Evolutionary conservation across 2,329 filamentous ascomycete genomes (phyloP).

Genomic region (Hypocreales sp.): DNA sequence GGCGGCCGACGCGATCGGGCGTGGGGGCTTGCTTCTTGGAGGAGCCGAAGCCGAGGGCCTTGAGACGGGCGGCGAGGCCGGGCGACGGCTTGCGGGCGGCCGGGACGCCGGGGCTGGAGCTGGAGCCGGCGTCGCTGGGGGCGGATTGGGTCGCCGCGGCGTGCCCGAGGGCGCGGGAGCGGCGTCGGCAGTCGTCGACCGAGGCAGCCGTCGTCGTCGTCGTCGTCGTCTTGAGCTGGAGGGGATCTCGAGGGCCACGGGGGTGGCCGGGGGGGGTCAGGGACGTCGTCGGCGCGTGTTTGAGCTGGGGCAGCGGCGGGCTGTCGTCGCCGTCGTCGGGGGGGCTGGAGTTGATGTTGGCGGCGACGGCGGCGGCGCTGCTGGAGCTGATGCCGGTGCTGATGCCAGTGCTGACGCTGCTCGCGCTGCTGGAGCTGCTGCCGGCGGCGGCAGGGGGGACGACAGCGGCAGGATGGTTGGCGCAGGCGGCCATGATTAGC

Average conservation of each 20-base stretch:
- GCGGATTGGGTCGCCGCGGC: neutral
- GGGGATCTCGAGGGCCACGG: no score
- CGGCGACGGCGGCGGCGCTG: neutral
- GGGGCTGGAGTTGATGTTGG: slow-evolving; percentile 6
- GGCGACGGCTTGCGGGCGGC: slow-evolving; percentile 43
- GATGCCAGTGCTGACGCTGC: slow-evolving; percentile 2
- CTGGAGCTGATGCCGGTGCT: slow-evolving; percentile 1
- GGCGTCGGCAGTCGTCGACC: neutral
- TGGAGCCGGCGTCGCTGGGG: slow-evolving; percentile 6
- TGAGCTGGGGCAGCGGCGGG: slow-evolving; percentile 6
- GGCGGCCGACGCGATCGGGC: slow-evolving; percentile 43
- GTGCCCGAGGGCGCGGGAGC: neutral
- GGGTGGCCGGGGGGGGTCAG: neutral
- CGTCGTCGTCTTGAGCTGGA: slow-evolving; percentile 1
- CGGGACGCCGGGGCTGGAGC: slow-evolving; percentile 7
- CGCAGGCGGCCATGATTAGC: slow-evolving; percentile 4
- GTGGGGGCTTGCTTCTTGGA: slow-evolving; percentile 19
- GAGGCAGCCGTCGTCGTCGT: neutral
- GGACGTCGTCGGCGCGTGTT: slow-evolving; percentile 7
- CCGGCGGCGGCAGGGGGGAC: slow-evolving; percentile 9
- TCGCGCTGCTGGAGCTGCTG: slow-evolving; percentile 2
- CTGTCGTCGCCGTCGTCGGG: slow-evolving; percentile 10
- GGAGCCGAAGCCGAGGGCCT: slow-evolving; percentile 45
- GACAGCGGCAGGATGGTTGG: slow-evolving; percentile 5
- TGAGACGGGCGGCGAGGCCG: slow-evolving; percentile 48